Evolutionary conservation across 257 asterid species (phyloP), one percentile per base, ranked within the genome.

Genomic region (Solanum virginianum): DNA sequence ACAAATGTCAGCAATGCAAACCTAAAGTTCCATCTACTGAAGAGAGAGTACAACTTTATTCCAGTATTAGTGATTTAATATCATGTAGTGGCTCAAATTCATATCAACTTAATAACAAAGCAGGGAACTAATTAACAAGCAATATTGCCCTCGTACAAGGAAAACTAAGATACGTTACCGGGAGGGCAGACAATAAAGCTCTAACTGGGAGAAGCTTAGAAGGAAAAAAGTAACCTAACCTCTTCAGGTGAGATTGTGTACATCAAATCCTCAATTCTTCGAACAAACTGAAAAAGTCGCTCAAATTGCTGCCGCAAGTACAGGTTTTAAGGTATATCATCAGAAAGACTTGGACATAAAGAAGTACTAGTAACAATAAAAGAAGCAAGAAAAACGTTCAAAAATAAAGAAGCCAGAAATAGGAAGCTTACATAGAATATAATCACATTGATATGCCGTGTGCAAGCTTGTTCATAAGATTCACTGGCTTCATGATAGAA

Each of bases 401-500:
- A 80, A 43, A 54, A 53, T 59, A 29, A 69, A 62, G 65, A 81
- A 72, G 70, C 69, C 80, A n/a, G 85, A 84, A 29, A 63, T 59
- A 63, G 81, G 84, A 51, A 57, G 89, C 99, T 92, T 88, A 97
- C 99, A 75, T 84, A 91, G 88, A 94, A 93, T 90, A 97, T 97
- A 91, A 97, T 92, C 80, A 94, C 88, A 88, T 93, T 97, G 89
- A 95, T 95, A 87, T 87, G 93, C 87, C 97, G 97, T 4, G 93
- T 85, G 89, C 98, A 95, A 85, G 99, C 94, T 88, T 92, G 97
- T 86, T 97, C 99, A 86, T 97, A 95, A 82, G 96, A 84, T 92
- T 97, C 99, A 85, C 98, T 95, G 80, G 99, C 99, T 92, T 97
- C 97, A 88, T 97, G 98, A 90, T 97, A 97, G 85, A 97, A 97